These are phyloP conservation scores for Pneumocystis carinii DNA, from an alignment of 1,139 yeast species.

Conservation along the genomic window DNA sequence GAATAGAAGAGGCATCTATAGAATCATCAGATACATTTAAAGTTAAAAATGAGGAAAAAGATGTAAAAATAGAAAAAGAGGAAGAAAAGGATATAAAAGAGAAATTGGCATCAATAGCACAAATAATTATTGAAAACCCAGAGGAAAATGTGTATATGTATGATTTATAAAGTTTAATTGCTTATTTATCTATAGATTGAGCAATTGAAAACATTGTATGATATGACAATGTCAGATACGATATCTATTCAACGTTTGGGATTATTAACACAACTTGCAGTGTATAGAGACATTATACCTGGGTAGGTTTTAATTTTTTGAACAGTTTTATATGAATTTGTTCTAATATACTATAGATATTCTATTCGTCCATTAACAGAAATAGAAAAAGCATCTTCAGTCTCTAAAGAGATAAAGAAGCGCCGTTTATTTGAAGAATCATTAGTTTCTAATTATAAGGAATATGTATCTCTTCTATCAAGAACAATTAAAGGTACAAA, in stretches of 20 bases:
- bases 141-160: constrained; percentile 43
- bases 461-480: constrained; percentile 45
- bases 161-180: not conserved
- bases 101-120: constrained; percentile 69
- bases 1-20: constrained; percentile 18
- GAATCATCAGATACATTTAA: constrained; percentile 18
- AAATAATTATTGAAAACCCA: constrained; percentile 69
- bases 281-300: constrained; percentile 75
- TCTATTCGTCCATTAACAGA: constrained; percentile 72
- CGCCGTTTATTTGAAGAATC: constrained; percentile 68
- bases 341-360: constrained; percentile 21
- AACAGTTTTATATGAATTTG: not conserved
- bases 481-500: constrained; percentile 2
- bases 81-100: constrained; percentile 44
- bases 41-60: constrained; percentile 17
- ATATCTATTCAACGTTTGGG: constrained; percentile 61
- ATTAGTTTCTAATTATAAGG: constrained; percentile 51
- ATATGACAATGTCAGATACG: constrained; percentile 19
- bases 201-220: constrained; percentile 52
- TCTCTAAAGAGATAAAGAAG: constrained; percentile 63
- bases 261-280: constrained; percentile 63
- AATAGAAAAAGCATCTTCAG: constrained; percentile 58
- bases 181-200: constrained; percentile 23
- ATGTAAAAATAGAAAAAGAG: constrained; percentile 19
- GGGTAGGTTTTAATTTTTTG: constrained; percentile 17